These are phyloP conservation scores for Paracoccidioides lutzii DNA, from an alignment of 2,329 filamentous ascomycete species.

Conservation along the genomic window DNA sequence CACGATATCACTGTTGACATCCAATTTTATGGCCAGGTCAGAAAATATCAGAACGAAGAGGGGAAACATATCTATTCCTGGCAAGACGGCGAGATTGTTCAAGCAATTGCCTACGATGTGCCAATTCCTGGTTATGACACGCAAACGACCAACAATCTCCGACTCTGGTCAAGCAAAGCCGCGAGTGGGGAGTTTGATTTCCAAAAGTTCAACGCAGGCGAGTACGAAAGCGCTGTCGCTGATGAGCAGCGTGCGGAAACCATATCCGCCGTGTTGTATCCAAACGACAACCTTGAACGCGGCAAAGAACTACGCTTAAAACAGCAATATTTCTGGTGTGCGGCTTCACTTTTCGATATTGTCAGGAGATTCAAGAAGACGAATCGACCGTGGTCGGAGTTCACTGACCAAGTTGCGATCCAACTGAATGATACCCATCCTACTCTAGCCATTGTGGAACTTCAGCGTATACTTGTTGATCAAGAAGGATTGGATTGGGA, in stretches of 20 bases:
- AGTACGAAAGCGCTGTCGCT: constrained; percentile 96
- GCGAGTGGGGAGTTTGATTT: constrained; percentile 97
- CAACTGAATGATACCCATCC: constrained; percentile 98
- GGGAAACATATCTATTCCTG: constrained; percentile 66
- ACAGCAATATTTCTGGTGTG: constrained; percentile 99
- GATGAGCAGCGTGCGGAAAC: constrained; percentile 98
- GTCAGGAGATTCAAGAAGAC: constrained; percentile 97
- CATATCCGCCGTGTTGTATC: constrained; percentile 93
- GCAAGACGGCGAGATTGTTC: constrained; percentile 88
- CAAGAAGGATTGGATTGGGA: constrained; percentile 88
- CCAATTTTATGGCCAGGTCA: constrained; percentile 84
- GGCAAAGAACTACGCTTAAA: constrained; percentile 96
- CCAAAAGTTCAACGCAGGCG: constrained; percentile 96
- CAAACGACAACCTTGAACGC: constrained; percentile 91
- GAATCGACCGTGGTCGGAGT: constrained; percentile 78
- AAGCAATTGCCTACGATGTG: constrained; percentile 87
- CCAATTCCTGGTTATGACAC: constrained; percentile 84
- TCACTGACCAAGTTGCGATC: constrained; percentile 89
- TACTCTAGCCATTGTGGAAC: constrained; percentile 86
- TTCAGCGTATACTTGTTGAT: constrained; percentile 85
- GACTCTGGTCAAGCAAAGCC: constrained; percentile 95
- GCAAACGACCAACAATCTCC: constrained; percentile 84
- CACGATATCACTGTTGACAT: constrained; percentile 94
- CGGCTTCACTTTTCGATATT: constrained; percentile 90
- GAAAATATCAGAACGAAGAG: constrained; percentile 58